These are phyloP conservation scores for Nosema muscidifuracis DNA, from an alignment of 371 early-diverging fungal species.

Conservation along the genomic window DNA sequence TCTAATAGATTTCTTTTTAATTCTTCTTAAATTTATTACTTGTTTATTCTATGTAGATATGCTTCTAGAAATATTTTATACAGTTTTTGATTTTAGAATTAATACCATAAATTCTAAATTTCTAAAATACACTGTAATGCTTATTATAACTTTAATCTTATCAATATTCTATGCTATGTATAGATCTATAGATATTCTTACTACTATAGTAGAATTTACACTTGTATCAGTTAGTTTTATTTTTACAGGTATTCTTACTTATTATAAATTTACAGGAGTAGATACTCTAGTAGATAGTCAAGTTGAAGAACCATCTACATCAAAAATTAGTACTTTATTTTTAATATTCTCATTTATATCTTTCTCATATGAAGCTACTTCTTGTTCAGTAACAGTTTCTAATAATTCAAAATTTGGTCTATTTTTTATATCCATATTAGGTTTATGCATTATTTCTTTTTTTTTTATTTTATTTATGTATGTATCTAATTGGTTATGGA, in stretches of 20 bases:
- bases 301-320: not conserved
- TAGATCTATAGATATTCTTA: not conserved
- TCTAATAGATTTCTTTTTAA: not conserved
- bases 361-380: not conserved
- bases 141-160: not conserved
- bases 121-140: not conserved
- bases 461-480: not conserved
- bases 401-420: too few relatives aligned
- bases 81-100: not conserved
- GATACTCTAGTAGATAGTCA: not conserved
- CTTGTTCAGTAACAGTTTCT: not conserved
- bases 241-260: not conserved
- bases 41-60: constrained; percentile 10
- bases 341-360: not conserved
- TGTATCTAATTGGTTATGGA: not conserved
- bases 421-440: not conserved
- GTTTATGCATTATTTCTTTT: not conserved
- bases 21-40: constrained; percentile 7
- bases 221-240: not conserved
- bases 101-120: not conserved
- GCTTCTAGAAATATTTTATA: constrained; percentile 1
- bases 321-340: not conserved
- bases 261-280: not conserved
- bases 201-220: not conserved
- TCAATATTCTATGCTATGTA: not conserved